Conservation (phyloP, 495 filamentous ascomycete species). For the Aspergillus taichungensis region DNA sequence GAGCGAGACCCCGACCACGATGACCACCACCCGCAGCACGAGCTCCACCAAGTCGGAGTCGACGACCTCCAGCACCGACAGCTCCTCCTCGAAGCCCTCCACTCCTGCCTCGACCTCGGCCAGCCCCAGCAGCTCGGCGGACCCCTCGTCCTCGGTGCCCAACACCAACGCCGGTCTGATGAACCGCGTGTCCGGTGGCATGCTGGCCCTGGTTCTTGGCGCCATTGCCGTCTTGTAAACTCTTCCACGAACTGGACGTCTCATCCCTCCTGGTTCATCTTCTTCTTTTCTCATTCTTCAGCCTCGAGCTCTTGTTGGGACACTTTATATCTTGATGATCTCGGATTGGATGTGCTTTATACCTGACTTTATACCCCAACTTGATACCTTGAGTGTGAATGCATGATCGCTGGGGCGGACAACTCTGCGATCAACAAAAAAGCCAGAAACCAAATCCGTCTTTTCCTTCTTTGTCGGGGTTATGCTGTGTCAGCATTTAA, state of each 20-base stretch:
- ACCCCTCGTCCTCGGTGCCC: slow-evolving; percentile 12
- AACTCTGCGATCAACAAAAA: slow-evolving; percentile 1
- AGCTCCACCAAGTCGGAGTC: slow-evolving; percentile 15
- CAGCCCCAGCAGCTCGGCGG: slow-evolving; percentile 5
- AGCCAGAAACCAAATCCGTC: not conserved
- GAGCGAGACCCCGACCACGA: slow-evolving; percentile 38
- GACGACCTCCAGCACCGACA: slow-evolving; percentile 12
- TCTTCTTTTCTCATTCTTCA: slow-evolving; percentile 1
- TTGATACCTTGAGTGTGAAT: not conserved
- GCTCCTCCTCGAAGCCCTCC: slow-evolving; percentile 9
- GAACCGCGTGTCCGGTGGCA: slow-evolving; percentile 30
- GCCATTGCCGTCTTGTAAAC: slow-evolving; percentile 26
- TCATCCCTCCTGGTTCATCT: not conserved
- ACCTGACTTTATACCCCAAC: not conserved
- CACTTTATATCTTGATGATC: not conserved
- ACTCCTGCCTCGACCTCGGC: slow-evolving; percentile 10
- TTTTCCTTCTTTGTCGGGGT: too few relatives aligned
- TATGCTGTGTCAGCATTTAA: too few relatives aligned
- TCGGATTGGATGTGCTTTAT: slow-evolving; percentile 1
- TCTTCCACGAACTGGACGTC: not conserved
- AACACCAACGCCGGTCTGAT: slow-evolving; percentile 22
- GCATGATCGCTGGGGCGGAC: too few relatives aligned
- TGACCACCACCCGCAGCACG: slow-evolving; percentile 31
- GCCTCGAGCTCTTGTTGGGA: not conserved
- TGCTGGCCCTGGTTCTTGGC: slow-evolving; percentile 31